Base-by-base conservation (phyloP, 2,329 filamentous ascomycete genomes). In the Pezizomycotina sp. region DNA sequence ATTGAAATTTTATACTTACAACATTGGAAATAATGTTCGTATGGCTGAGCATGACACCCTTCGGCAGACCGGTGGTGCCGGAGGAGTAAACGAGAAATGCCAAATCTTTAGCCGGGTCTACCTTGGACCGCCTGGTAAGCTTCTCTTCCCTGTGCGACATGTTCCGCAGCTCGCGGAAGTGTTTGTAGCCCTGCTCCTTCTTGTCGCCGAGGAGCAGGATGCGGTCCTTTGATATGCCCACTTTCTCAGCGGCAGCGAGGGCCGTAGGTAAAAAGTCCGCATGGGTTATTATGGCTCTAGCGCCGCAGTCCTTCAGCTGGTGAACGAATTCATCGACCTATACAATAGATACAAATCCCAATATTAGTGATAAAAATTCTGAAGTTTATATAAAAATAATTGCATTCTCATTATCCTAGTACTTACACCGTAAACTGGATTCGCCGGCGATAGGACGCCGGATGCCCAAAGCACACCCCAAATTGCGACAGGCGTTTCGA, bases 61-160 rank as follows among this genome's bases (percentile, higher is more conserved):
- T 95, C 0, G 86, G 84, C 32, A 83, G 61, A 2, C 86, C 86
- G 0, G 86, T 93, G 0, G 86, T 95, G 5, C 86, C 86, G 5
- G 77, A 84, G 31, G 75, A 82, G 56, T 92, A 93, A 1, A 91
- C 81, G 38, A 93, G 58, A 52, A 89, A 92, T 0, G 81, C 77
- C 16, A 89, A 56, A 53, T 92, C 82, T 38, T 71, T 74, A 31
- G 66, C 64, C 0, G 80, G 70, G 31, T 77, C 63, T 33, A 82
- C 58, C 49, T 68, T 72, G 4, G 71, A 31, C 18, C 42, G 62
- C 36, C 67, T 67, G 12, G 70, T 64, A 50, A 68, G 71, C 46
- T 69, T 63, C 2, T 64, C 62, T 0, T 67, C 62, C 3, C 41
- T 31, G 21, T 70, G 64, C 2, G 69, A 68, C 13, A 71, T 68